Conservation (phyloP, 768 basidiomycete genomes). For the Ephemerocybe angulata region DNA sequence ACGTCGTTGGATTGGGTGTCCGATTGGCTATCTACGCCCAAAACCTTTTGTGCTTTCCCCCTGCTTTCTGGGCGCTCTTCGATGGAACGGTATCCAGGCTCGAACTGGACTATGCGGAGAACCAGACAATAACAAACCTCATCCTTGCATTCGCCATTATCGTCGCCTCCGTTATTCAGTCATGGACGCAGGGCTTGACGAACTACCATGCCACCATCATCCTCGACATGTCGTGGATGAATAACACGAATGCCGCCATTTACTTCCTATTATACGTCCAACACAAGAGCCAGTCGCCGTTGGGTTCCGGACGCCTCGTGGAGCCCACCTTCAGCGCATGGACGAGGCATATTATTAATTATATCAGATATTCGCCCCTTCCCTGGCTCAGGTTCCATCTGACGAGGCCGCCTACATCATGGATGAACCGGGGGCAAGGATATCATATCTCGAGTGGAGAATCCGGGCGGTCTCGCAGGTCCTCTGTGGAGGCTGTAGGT, state of each 20-base stretch:
- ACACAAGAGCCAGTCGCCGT: not conserved
- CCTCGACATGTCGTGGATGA: slow-evolving; percentile 6
- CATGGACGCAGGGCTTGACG: slow-evolving; percentile 11
- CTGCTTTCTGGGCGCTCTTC: slow-evolving; percentile 16
- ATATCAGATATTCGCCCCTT: too few species aligned
- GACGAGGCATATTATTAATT: not conserved
- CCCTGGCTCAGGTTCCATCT: too few species aligned
- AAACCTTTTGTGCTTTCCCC: slow-evolving; percentile 21
- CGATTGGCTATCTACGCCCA: slow-evolving; percentile 25
- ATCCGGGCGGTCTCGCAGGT: too few species aligned
- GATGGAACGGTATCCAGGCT: slow-evolving; percentile 16
- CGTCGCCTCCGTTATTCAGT: slow-evolving; percentile 20
- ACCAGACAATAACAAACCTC: slow-evolving; percentile 14
- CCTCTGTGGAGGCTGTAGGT: too few species aligned
- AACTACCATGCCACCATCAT: slow-evolving; percentile 21
- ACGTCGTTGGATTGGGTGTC: slow-evolving; percentile 20
- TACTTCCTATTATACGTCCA: slow-evolving; percentile 10
- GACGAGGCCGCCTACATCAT: not conserved
- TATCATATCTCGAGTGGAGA: too few species aligned
- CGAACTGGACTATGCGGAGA: slow-evolving; percentile 17
- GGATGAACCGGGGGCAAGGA: too few species aligned
- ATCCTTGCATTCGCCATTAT: slow-evolving; percentile 24
- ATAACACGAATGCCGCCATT: slow-evolving; percentile 17
- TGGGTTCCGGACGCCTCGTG: not conserved
- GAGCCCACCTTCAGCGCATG: not conserved